Base-by-base conservation (phyloP, 1,284 basidiomycete species). In the Irpex sp. region DNA sequence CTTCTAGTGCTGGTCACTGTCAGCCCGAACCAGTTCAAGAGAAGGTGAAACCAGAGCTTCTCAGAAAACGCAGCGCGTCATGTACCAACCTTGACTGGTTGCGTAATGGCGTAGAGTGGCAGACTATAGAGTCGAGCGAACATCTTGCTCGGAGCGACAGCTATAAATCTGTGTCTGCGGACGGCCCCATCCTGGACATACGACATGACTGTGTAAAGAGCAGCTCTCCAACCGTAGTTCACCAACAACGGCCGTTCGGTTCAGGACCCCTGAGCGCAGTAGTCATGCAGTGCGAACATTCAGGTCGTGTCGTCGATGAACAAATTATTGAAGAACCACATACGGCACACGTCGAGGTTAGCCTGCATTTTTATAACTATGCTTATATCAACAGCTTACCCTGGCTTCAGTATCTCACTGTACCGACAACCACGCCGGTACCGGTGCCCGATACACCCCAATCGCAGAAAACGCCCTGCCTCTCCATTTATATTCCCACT, bases 151-250 rank as follows among this genome's bases (percentile, higher is more conserved):
- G 59, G 9, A 31, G 44, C 31, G 37, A 36, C 19, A 56, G 59
- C 49, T 56, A 55, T 19, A 31, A 58, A 17, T 51, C 61, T 8
- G 19, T 26, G 13, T 11, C 34, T n/a, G 19, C 44, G 6, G 57
- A 49, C 8, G 63, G 19, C 7, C 59, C 57, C 1, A 26, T 55
- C 7, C 1, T 59, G 19, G 59, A 64, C 36, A 62, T 61, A 31
- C 40, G 57, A 37, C 59, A 58, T 37, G 38, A n/a, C 40, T 60
- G 60, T n/a, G 64, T 64, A 13, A 64, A 64, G 34, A 54, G 57
- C 19, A 21, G 21, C 9, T 62, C 64, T n/a, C 64, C 64, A 8
- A 62, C 60, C 7, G 40, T 64, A 9, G 52, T 64, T 8, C 57
- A 64, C 21, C 60, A 64, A 51, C 34, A 34, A 13, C 19, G 21